phyloP scores from a whole-genome alignment of 75 land plant genomes.

The Isoetes taiwanensis region DNA sequence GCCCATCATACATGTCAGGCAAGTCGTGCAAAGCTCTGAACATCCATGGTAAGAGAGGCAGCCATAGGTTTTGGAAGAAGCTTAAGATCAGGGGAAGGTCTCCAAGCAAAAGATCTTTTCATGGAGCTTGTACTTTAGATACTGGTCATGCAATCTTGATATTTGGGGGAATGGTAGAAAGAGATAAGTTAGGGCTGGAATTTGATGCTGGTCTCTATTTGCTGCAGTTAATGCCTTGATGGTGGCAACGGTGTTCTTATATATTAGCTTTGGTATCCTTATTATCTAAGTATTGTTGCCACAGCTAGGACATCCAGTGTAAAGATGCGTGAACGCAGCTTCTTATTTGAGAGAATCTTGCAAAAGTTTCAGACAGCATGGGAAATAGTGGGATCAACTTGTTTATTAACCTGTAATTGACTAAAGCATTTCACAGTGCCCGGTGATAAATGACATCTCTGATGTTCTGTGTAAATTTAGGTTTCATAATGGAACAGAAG shows the following conservation, averaged over 20 bases:
- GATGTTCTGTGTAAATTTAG: too few relatives aligned
- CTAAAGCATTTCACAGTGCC: too few relatives aligned
- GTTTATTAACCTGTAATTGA: too few relatives aligned
- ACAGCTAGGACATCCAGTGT: too few relatives aligned
- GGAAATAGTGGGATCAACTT: too few relatives aligned
- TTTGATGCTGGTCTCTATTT: conserved; percentile 63
- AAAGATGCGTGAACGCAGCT: too few relatives aligned
- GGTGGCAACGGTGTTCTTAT: conserved; percentile 1
- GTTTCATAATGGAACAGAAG: too few relatives aligned
- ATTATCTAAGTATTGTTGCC: too few relatives aligned
- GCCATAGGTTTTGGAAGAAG: conserved; percentile 60
- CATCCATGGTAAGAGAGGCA: neutral
- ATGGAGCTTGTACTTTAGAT: conserved; percentile 51
- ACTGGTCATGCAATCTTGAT: conserved; percentile 51
- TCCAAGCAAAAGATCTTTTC: conserved; percentile 58
- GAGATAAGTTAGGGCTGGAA: conserved; percentile 43
- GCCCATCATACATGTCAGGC: conserved; percentile 11
- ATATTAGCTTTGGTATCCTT: too few relatives aligned
- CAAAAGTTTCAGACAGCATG: too few relatives aligned
- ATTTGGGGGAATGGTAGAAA: conserved; percentile 95
- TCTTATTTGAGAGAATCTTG: too few relatives aligned
- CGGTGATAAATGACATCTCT: too few relatives aligned
- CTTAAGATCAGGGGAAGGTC: conserved; percentile 38
- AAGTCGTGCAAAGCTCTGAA: conserved; percentile 10
- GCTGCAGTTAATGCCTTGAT: conserved; percentile 43